A percentile compares a stretch with the other conserved stretches of the same genome.
phyloP scores from a whole-genome alignment of 768 basidiomycete genomes.

The Pisolithus tinctorius region DNA sequence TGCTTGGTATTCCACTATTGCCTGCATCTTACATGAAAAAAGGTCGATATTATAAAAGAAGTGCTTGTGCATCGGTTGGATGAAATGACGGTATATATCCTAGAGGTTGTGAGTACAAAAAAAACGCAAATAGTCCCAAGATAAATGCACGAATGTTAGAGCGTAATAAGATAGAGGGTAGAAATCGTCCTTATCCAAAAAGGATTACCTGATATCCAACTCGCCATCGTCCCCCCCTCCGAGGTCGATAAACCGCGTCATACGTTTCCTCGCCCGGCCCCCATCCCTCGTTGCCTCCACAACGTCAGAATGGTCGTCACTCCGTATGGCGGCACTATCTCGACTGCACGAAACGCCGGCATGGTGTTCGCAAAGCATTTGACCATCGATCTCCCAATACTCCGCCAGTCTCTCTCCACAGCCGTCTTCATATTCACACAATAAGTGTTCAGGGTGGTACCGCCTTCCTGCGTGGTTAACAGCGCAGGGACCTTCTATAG shows the following conservation, averaged over 20 bases:
- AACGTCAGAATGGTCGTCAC: constrained; percentile 6
- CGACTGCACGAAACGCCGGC: constrained; percentile 32
- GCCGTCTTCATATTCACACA: constrained; percentile 61
- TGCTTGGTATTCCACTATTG: constrained; percentile 2
- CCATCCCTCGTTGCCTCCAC: constrained; percentile 20
- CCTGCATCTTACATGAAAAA: neutral
- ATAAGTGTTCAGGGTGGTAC: constrained; percentile 85
- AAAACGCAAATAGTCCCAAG: constrained; percentile 10
- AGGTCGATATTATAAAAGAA: no score
- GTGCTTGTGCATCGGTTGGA: neutral
- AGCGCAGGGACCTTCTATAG: constrained; percentile 91
- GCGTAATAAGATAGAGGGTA: neutral
- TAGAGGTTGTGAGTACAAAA: constrained; percentile 13
- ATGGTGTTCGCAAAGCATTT: constrained; percentile 85
- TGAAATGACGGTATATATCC: constrained; percentile 10
- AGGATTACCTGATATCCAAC: constrained; percentile 27
- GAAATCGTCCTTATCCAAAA: constrained; percentile 5
- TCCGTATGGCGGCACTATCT: constrained; percentile 16
- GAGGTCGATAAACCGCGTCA: constrained; percentile 78
- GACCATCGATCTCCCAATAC: constrained; percentile 85
- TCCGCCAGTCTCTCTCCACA: constrained; percentile 61
- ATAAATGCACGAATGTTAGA: constrained; percentile 7
- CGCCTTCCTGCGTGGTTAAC: constrained; percentile 74
- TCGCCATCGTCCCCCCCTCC: constrained; percentile 24
- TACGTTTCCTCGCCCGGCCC: constrained; percentile 63